phyloP scores from a whole-genome alignment of 1,284 basidiomycete genomes.

The Coniophora puteana region DNA sequence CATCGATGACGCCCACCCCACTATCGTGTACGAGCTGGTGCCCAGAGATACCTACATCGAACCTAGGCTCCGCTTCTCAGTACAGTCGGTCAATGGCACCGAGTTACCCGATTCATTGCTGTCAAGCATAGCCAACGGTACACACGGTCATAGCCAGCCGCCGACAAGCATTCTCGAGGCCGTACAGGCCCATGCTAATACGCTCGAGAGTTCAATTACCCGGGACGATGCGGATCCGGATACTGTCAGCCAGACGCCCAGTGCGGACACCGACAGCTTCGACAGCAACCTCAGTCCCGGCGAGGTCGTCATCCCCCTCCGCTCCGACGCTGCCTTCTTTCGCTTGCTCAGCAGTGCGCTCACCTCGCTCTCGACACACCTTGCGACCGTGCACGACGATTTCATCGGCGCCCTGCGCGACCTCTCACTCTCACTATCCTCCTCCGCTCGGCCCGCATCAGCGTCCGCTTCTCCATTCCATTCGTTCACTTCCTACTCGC shows the following conservation, averaged over 20 bases:
- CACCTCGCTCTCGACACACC: slow-evolving; percentile 63
- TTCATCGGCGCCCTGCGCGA: slow-evolving; percentile 62
- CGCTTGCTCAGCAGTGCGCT: slow-evolving; percentile 73
- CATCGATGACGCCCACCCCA: slow-evolving; percentile 6
- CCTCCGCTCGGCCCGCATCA: slow-evolving; percentile 57
- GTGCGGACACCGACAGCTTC: slow-evolving; percentile 8
- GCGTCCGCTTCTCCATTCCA: slow-evolving; percentile 30
- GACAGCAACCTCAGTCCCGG: slow-evolving; percentile 21
- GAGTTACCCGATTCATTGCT: neutral
- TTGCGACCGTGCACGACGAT: slow-evolving; percentile 55
- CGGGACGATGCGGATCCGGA: neutral
- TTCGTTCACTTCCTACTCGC: slow-evolving; percentile 45
- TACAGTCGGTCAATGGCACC: slow-evolving; percentile 22
- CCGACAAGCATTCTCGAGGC: slow-evolving; percentile 9
- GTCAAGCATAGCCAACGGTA: neutral
- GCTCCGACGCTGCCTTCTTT: slow-evolving; percentile 83
- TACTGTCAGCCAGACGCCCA: neutral
- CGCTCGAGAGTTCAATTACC: slow-evolving; percentile 1
- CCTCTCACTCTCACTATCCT: slow-evolving; percentile 60
- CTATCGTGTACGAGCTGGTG: slow-evolving; percentile 53
- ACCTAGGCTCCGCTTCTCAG: slow-evolving; percentile 51
- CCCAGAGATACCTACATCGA: slow-evolving; percentile 45
- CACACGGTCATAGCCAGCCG: neutral
- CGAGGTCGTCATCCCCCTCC: slow-evolving; percentile 79
- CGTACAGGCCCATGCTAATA: slow-evolving; percentile 2